Base-by-base conservation (phyloP, 2,329 filamentous ascomycete genomes). In the Neoarthrinium moseri region DNA sequence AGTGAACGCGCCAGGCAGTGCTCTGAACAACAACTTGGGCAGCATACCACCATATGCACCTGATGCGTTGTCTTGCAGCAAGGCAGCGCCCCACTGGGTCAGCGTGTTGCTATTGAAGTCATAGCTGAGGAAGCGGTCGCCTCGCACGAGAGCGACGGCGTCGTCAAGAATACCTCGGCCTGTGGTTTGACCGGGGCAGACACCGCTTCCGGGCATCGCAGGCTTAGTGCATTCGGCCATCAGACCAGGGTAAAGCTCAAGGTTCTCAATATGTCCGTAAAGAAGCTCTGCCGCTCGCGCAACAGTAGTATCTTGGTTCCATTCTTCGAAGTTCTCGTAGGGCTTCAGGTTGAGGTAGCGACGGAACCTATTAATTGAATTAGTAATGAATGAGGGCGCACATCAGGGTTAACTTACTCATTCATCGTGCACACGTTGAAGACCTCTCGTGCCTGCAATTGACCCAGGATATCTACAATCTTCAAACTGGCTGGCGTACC, bases 71-170 rank as follows among this genome's bases (percentile, higher is more conserved):
- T 51, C 50, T n/a, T 52, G 57, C 4, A 75, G 57, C 52, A 75
- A 67, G 13, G 70, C 60, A n/a, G 70, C 67, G 23, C 75, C 75
- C 74, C 74, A 78, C 29, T 77, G 67, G 6, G 70, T 74, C 30
- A 75, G 59, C 1, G 69, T 74, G 37, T 59, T 69, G 57, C 67
- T 70, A 59, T 74, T 74, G 58, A 73, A 69, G 48, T 75, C 71
- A 53, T 71, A 70, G 50, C 65, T 73, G 11, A 73, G 63, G 54
- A 69, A 74, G 5, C 71, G 64, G 52, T 74, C 71, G 6, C 70
- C 70, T 30, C 71, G 65, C 10, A 73, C 66, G 4, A 73, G 62
- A 6, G 70, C 61, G 2, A 75, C 72, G n/a, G 72, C 72, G 51
- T 75, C 72, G 39, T 71, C 65, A 6, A 75, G 58, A 41, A 75